Conservation (phyloP, 1,284 basidiomycete genomes). For the Moniliophthora roreri region DNA sequence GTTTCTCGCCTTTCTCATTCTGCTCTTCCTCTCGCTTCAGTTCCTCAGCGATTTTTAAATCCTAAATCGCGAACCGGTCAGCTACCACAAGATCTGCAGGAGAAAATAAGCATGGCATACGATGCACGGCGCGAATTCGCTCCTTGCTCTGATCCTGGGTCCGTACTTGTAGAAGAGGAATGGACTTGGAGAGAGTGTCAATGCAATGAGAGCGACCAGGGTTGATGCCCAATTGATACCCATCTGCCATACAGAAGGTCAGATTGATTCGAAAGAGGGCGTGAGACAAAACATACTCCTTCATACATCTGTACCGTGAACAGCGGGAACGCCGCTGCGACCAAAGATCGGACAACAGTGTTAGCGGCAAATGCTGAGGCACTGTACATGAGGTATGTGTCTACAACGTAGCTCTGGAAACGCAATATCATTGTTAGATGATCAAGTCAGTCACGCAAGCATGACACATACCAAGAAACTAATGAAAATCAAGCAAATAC, state of each 20-base stretch:
- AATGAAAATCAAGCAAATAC: conserved; percentile 62
- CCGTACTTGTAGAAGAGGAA: conserved; percentile 61
- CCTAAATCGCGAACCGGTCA: background rate
- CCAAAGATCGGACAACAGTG: conserved; percentile 63
- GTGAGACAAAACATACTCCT: background rate
- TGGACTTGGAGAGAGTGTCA: conserved; percentile 54
- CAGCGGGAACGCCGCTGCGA: conserved; percentile 70
- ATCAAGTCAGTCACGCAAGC: background rate
- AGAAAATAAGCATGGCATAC: conserved; percentile 35
- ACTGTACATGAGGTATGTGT: conserved; percentile 65
- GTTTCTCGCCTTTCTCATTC: background rate
- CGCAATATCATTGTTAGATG: conserved; percentile 18
- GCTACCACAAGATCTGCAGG: too few relatives aligned
- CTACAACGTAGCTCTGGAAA: conserved; percentile 55
- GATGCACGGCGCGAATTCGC: conserved; percentile 53
- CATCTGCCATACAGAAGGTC: conserved; percentile 1
- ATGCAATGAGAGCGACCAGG: conserved; percentile 39
- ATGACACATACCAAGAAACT: conserved; percentile 53
- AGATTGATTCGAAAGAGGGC: background rate
- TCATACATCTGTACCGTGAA: conserved; percentile 35
- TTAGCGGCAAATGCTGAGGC: conserved; percentile 76
- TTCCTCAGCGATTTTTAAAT: conserved; percentile 14
- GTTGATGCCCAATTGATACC: conserved; percentile 19
- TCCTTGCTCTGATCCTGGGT: conserved; percentile 42
- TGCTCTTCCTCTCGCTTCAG: conserved; percentile 7